Base-by-base conservation (phyloP, 2,329 filamentous ascomycete genomes). In the Clathrospora elynae region DNA sequence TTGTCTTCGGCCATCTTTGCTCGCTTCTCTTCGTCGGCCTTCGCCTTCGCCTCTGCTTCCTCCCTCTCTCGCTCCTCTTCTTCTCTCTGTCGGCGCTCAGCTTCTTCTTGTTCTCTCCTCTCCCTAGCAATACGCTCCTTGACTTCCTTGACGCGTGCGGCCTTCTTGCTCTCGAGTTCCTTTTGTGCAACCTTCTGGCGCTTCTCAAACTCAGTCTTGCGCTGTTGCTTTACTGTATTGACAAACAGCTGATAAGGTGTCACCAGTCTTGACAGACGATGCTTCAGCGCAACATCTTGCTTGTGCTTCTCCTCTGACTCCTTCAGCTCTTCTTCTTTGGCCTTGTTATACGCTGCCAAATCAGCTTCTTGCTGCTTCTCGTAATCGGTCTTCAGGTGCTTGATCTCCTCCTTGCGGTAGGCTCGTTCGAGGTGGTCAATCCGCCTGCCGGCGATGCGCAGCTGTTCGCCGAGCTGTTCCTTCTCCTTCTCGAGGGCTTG, bases 381-480 rank as follows among this genome's bases (percentile, higher is more conserved):
- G 66, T 95, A 96, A 66, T 99, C 93, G 35, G 85, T 84, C 44
- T 84, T 78, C 46, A 97, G 77, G 74, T 96, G 92, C 82, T 96
- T 96, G 65, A 86, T 76, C 73, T 99, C 93, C 75, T 97, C 93
- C 71, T 92, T 89, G 64, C 93, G 86, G 81, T 95, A 95, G 24
- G 93, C 93, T 76, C 93, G 88, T 78, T 99, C 93, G 61, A 99
- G 77, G 74, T 99, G 92, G 68, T 99, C 93, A 62, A 96, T 88
- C 54, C 93, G 87, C 83, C 96, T 97, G 71, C 87, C 90, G 48
- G 91, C 95, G 61, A 95, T 84, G 62, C 90, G 86, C 38, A 97
- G 83, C 69, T 88, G 90, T 74, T 96, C 90, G 53, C 88, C 89
- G 57, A 96, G 85, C 66, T 93, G 90, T 66, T 92, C 95, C 86